phyloP scores from a whole-genome alignment of 257 asterid species.

The Nicotiana undulata region DNA sequence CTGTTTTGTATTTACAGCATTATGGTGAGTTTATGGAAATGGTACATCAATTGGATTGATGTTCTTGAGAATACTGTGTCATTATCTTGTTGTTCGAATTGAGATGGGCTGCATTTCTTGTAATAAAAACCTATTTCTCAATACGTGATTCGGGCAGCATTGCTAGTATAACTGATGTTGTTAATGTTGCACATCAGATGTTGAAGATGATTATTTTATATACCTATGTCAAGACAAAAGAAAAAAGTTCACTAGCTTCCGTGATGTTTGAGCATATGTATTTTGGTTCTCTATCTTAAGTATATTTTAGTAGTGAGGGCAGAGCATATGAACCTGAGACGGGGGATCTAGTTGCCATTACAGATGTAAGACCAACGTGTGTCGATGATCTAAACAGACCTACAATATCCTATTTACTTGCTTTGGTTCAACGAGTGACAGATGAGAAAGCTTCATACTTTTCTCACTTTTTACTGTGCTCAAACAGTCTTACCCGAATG shows the following conservation, averaged over 20 bases:
- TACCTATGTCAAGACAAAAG: neutral
- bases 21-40: too few relatives aligned
- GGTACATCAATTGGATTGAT: too few relatives aligned
- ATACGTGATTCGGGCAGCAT: neutral
- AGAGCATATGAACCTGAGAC: slow-evolving; percentile 38
- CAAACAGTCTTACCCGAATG: neutral
- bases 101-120: neutral
- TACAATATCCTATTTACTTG: slow-evolving; percentile 28
- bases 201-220: neutral
- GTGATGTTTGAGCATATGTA: neutral
- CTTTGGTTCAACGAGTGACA: slow-evolving; percentile 23
- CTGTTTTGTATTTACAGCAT: too few relatives aligned
- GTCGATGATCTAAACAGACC: slow-evolving; percentile 42
- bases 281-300: neutral
- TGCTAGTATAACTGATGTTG: neutral
- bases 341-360: slow-evolving; percentile 52
- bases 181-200: neutral
- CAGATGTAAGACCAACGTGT: slow-evolving; percentile 43
- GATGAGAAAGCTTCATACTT: slow-evolving; percentile 11
- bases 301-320: slow-evolving; percentile 3
- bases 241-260: neutral
- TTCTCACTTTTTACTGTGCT: neutral
- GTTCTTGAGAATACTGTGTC: too few relatives aligned
- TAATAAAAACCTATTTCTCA: neutral
- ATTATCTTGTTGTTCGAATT: too few relatives aligned